A percentile compares a stretch with the other conserved stretches of the same genome.
Conservation (phyloP, 371 early-diverging fungal genomes). For the Rhizomucor pusillus region DNA sequence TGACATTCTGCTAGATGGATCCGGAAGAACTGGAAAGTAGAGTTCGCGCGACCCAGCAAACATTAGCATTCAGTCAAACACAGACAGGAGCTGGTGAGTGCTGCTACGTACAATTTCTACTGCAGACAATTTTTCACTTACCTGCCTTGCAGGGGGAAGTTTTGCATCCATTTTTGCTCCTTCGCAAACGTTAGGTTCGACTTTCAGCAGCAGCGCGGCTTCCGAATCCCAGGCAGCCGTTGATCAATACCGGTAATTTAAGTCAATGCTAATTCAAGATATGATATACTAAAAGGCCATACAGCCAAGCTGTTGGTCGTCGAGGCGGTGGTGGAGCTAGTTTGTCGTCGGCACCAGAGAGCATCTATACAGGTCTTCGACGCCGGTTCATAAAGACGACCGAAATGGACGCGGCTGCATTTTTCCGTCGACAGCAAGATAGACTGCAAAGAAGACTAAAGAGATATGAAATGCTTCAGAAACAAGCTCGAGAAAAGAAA, state of each 20-base stretch:
- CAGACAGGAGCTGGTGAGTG: conserved; percentile 15
- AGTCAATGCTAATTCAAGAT: too few relatives aligned
- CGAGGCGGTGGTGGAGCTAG: too few relatives aligned
- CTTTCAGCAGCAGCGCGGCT: too few relatives aligned
- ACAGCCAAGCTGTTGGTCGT: too few relatives aligned
- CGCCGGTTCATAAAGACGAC: conserved; percentile 17
- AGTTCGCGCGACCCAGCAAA: conserved; percentile 56
- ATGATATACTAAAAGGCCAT: too few relatives aligned
- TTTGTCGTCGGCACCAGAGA: not conserved
- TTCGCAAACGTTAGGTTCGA: not conserved
- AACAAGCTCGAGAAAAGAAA: conserved; percentile 49
- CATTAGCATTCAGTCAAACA: conserved; percentile 50
- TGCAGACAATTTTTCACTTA: not conserved
- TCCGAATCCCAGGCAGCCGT: too few relatives aligned
- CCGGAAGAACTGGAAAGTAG: conserved; percentile 23
- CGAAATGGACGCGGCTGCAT: not conserved
- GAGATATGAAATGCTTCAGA: conserved; percentile 22
- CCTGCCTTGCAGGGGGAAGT: not conserved
- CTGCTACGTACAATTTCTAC: not conserved
- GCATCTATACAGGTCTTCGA: not conserved
- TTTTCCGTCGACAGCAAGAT: conserved; percentile 22
- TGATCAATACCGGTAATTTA: too few relatives aligned
- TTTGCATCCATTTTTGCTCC: conserved; percentile 1
- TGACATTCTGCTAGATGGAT: conserved; percentile 7
- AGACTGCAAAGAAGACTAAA: conserved; percentile 19